phyloP scores from a whole-genome alignment of 2,329 filamentous ascomycete genomes.

The Exophiala dermatitidis region DNA sequence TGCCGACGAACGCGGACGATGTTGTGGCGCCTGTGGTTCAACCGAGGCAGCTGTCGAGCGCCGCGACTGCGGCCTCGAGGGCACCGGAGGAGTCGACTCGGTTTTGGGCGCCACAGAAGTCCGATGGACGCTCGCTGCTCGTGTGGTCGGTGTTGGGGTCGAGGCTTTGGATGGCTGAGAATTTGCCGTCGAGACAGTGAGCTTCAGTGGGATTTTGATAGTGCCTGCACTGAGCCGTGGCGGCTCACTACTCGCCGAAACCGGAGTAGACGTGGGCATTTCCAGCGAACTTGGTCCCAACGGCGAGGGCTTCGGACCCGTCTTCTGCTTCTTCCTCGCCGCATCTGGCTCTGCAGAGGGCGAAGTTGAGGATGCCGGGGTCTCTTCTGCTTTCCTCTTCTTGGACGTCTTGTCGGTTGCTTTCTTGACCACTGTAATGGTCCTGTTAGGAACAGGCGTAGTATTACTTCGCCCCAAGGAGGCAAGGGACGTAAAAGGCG shows the following conservation, averaged over 20 bases:
- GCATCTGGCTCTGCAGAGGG: conserved; percentile 27
- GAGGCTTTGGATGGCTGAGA: conserved; percentile 15
- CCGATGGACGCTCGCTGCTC: conserved; percentile 20
- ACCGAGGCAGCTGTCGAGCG: conserved; percentile 21
- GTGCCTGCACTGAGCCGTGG: conserved; percentile 18
- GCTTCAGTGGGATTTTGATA: conserved; percentile 27
- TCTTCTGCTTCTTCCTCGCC: conserved; percentile 35
- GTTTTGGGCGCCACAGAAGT: conserved; percentile 24
- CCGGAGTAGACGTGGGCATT: conserved; percentile 38
- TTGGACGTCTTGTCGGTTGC: conserved; percentile 30
- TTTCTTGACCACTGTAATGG: conserved; percentile 25
- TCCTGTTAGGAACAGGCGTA: conserved; percentile 24
- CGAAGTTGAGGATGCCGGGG: conserved; percentile 30
- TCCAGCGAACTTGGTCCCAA: conserved; percentile 34
- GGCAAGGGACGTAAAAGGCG: conserved; percentile 26
- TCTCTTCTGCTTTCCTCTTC: conserved; percentile 52
- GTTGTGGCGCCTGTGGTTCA: conserved; percentile 17
- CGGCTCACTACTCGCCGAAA: conserved; percentile 28
- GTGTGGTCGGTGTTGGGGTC: conserved; percentile 18
- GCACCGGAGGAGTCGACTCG: conserved; percentile 25
- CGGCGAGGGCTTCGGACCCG: conserved; percentile 29
- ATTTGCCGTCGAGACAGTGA: conserved; percentile 19
- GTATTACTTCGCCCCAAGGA: conserved; percentile 26
- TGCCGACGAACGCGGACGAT: conserved; percentile 18
- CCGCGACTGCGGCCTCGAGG: conserved; percentile 28